A percentile compares a stretch with the other conserved stretches of the same genome.
These are phyloP conservation scores for Hymenoscyphus linearis DNA, from an alignment of 2,329 filamentous ascomycete genomes.

Conservation along the genomic window DNA sequence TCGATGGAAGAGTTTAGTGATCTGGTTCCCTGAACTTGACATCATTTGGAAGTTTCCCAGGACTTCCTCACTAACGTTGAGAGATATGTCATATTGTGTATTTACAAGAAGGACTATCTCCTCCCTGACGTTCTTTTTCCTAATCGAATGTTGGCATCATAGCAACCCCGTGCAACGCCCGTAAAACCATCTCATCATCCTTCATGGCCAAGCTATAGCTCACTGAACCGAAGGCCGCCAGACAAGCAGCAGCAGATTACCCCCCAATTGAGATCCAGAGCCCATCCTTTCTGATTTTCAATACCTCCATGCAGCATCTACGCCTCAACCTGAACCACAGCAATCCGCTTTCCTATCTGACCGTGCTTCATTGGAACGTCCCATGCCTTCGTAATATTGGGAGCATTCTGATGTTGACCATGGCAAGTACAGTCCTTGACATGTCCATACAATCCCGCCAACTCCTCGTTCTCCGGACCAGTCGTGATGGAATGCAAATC, in stretches of 20 bases:
- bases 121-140: neutral
- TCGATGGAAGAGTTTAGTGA: no score
- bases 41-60: no score
- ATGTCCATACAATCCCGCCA: slow-evolving; percentile 16
- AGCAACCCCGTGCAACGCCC: neutral
- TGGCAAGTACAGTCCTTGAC: slow-evolving; percentile 21
- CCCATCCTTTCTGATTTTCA: neutral
- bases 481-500: slow-evolving; percentile 18
- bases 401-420: slow-evolving; percentile 10
- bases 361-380: slow-evolving; percentile 17
- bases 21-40: no score
- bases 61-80: neutral
- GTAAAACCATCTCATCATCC: neutral
- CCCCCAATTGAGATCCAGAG: neutral
- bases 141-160: neutral
- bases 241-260: neutral
- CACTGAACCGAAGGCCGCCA: neutral
- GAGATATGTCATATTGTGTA: neutral
- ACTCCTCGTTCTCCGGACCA: slow-evolving; percentile 11
- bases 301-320: neutral
- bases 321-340: slow-evolving; percentile 11
- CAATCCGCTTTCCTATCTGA: slow-evolving; percentile 8
- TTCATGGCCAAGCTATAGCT: neutral
- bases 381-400: slow-evolving; percentile 18
- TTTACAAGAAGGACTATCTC: neutral